These are phyloP conservation scores for Triglochin maritima DNA, from an alignment of 106 monocot genomes.

Conservation along the genomic window DNA sequence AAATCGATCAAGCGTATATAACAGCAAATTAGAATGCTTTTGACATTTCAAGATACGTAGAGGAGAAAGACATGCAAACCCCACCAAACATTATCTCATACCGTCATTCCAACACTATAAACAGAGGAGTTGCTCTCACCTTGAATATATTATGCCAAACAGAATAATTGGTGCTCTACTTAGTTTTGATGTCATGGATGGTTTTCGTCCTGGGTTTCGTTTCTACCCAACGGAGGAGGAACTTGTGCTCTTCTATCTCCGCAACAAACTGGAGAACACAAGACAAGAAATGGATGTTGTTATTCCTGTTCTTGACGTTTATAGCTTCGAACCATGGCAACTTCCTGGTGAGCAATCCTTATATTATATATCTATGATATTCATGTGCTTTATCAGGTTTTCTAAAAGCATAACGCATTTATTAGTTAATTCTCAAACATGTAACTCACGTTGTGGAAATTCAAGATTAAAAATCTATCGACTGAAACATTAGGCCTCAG, in stretches of 20 bases:
- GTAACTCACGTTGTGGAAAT: too few species aligned
- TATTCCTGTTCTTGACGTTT: conserved; percentile 42
- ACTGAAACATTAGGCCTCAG: too few species aligned
- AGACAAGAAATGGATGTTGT: conserved; percentile 44
- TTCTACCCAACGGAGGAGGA: conserved; percentile 86
- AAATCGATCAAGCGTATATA: too few species aligned
- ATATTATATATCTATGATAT: background rate
- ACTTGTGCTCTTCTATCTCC: conserved; percentile 74
- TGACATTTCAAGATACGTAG: too few species aligned
- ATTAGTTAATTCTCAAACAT: background rate
- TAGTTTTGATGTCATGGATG: background rate
- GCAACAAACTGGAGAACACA: conserved; percentile 37
- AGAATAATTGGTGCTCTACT: background rate
- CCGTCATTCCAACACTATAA: too few species aligned
- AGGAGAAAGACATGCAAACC: too few species aligned
- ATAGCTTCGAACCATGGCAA: conserved; percentile 44
- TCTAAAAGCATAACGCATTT: background rate
- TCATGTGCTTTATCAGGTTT: background rate
- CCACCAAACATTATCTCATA: too few species aligned
- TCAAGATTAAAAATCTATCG: too few species aligned
- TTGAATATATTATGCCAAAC: too few species aligned
- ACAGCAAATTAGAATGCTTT: too few species aligned
- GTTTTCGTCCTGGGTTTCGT: conserved; percentile 24
- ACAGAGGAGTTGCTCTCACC: too few species aligned
- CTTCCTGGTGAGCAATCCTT: conserved; percentile 27